Evolutionary conservation across 129 eudicot genomes (phyloP).

Genomic region (Tagetes erecta): DNA sequence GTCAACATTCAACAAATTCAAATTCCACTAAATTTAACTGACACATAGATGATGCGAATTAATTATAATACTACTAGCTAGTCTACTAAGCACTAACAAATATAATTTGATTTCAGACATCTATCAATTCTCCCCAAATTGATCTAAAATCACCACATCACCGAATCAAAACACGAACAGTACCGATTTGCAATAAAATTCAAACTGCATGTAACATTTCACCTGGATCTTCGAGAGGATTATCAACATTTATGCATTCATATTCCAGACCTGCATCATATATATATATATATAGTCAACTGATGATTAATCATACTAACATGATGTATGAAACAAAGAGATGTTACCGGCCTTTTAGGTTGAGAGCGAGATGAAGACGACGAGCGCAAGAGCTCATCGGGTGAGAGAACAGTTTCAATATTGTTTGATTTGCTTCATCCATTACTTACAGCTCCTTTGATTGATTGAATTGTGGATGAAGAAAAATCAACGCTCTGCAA

Average conservation of each 20-base stretch:
- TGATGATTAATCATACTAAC: not conserved
- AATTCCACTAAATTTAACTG: not conserved
- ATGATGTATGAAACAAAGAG: too few relatives aligned
- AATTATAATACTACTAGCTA: too few relatives aligned
- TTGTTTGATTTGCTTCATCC: conserved; percentile 19
- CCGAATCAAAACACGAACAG: not conserved
- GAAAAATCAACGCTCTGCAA: not conserved
- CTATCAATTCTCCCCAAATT: not conserved
- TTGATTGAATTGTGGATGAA: not conserved
- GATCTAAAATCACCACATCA: not conserved
- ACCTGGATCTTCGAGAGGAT: conserved; percentile 55
- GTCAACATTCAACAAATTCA: too few relatives aligned
- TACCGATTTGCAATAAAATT: not conserved
- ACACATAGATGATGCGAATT: not conserved
- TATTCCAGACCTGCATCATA: conserved; percentile 50
- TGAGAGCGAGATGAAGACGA: conserved; percentile 77
- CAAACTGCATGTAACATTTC: conserved; percentile 17
- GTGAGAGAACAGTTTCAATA: conserved; percentile 58
- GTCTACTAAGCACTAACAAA: not conserved
- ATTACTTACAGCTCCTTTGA: not conserved
- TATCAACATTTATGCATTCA: conserved; percentile 52
- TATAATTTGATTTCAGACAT: not conserved
- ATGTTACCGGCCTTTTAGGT: conserved; percentile 52
- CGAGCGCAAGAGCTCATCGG: conserved; percentile 68
- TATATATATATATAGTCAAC: not conserved